Evolutionary conservation across 2,329 filamentous ascomycete genomes (phyloP), one percentile per base, ranked within the genome.

Genomic region (Diplodia mutila): DNA sequence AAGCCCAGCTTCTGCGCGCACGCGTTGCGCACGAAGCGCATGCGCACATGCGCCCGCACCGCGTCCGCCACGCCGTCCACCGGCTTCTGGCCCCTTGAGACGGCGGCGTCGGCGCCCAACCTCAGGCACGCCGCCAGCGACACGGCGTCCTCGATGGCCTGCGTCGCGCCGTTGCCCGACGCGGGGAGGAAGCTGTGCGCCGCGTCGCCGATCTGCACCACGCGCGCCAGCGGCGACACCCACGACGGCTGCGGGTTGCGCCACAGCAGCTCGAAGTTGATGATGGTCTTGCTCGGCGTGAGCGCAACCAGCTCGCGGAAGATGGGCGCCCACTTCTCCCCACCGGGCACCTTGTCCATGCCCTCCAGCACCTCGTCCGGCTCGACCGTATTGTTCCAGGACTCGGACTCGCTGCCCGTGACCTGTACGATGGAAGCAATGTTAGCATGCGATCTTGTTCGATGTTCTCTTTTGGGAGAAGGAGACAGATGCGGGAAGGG

Each of bases 1-100:
- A 83, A 83, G 51, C 80, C 79, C 42, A 83, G 78, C 67, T 84
- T 83, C 67, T 84, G 83, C 1, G 81, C 80, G 74, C 83, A 85
- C 6, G 79, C 77, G 59, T 81, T 82, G 61, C 82, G 80, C 68
- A 80, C 79, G 74, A 83, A 85, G 34, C 80, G 78, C 73, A 81
- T 78, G 48, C 79, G 75, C 49, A 81, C 76, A 68, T 82, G 80
- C 7, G 78, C 72, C 34, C 79, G 78, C 6, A 81, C 77, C 1
- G 77, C 76, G 37, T 80, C 74, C 0, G 78, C 73, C 4, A 79
- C 75, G 66, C 77, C 71, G 1, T 25, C 27, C 66, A 76, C 79
- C 6, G 16, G 6, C 18, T 1, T 3, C 16, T 18, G 18, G 42
- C 18, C 7, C 7, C 18, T 7, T 3, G 18, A 18, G 7, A 8